phyloP scores from a whole-genome alignment of 106 monocot species.

The Dendrobium chrysotoxum region DNA sequence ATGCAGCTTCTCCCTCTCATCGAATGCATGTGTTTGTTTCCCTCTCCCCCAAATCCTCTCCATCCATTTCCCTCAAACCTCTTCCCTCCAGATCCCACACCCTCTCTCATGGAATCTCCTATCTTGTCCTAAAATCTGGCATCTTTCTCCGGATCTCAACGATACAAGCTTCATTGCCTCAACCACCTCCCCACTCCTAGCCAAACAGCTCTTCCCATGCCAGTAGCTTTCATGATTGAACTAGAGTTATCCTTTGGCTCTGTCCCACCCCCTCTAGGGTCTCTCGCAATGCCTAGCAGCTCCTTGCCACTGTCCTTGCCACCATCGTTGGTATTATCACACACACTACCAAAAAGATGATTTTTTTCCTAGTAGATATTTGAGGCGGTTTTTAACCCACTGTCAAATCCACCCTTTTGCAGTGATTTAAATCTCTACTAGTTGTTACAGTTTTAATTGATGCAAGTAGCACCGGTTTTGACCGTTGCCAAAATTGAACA shows the following conservation, averaged over 20 bases:
- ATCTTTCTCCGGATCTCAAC: neutral
- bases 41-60: slow-evolving; percentile 3
- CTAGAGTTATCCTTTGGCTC: slow-evolving; percentile 78
- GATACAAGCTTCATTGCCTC: slow-evolving; percentile 22
- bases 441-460: too few relatives aligned
- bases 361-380: too few relatives aligned
- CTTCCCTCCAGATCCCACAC: neutral
- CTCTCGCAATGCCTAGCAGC: slow-evolving; percentile 72
- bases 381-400: too few relatives aligned
- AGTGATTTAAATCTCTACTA: too few relatives aligned
- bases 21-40: neutral
- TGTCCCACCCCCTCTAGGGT: slow-evolving; percentile 69
- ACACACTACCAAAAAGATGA: too few relatives aligned
- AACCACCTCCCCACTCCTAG: neutral
- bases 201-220: slow-evolving; percentile 37
- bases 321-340: slow-evolving; percentile 98
- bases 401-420: too few relatives aligned
- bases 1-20: too few relatives aligned
- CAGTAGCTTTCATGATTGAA: slow-evolving; percentile 72
- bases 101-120: slow-evolving; percentile 9
- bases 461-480: too few relatives aligned
- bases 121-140: neutral
- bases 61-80: slow-evolving; percentile 1
- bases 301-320: slow-evolving; percentile 86
- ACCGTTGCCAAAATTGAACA: too few relatives aligned